phyloP scores from a whole-genome alignment of 208 protist genomes.

The Entamoeba invadens region DNA sequence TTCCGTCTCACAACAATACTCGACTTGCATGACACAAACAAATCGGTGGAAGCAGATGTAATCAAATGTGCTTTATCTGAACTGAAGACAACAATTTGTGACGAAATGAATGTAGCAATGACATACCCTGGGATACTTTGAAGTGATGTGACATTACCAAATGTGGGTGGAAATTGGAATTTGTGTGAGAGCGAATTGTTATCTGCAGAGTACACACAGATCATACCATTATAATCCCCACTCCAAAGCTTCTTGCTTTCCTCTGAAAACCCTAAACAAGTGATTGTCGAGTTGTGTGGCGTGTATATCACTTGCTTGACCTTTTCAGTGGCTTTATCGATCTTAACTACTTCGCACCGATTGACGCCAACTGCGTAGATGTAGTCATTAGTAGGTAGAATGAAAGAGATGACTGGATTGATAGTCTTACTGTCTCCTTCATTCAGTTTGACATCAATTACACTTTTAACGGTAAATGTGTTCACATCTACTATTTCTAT shows the following conservation, averaged over 20 bases:
- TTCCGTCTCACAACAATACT: background rate
- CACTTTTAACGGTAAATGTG: background rate
- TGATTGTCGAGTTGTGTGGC: background rate
- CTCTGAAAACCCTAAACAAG: background rate
- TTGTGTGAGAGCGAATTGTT: background rate
- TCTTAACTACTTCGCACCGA: background rate
- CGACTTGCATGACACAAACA: background rate
- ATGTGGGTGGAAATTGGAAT: background rate
- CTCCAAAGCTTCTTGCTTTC: background rate
- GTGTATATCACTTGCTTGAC: background rate
- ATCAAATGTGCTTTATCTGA: background rate
- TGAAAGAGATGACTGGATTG: background rate
- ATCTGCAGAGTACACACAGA: background rate
- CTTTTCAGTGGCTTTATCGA: background rate
- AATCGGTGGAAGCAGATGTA: background rate
- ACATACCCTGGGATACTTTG: background rate
- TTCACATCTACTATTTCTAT: background rate
- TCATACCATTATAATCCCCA: background rate
- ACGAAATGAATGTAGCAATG: background rate
- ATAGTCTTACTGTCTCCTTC: background rate
- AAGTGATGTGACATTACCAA: background rate
- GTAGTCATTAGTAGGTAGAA: background rate
- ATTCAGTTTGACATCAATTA: background rate
- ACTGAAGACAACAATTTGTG: background rate
- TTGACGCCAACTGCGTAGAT: background rate